A percentile compares a stretch with the other conserved stretches of the same genome.
phyloP scores from a whole-genome alignment of 768 basidiomycete species.

The Tylopilus sp. region DNA sequence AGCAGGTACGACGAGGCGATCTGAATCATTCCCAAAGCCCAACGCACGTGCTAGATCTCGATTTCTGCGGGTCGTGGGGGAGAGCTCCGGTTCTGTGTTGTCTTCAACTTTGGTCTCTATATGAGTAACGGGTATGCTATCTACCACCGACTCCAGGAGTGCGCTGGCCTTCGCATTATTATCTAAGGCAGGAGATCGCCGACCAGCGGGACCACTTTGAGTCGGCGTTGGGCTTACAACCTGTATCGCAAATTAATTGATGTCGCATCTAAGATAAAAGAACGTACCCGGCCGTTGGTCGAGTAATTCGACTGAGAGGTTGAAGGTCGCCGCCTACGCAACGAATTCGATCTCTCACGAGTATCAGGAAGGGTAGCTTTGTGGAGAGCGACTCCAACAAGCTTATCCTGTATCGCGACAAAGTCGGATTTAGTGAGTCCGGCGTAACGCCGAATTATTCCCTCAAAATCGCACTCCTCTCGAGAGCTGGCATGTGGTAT shows the following conservation, averaged over 20 bases:
- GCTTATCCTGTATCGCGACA: slow-evolving; percentile 67
- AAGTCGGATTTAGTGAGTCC: slow-evolving; percentile 74
- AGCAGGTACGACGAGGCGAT: slow-evolving; percentile 22
- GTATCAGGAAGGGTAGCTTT: slow-evolving; percentile 56
- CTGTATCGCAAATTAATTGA: slow-evolving; percentile 33
- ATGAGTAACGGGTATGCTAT: slow-evolving; percentile 45
- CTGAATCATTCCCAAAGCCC: slow-evolving; percentile 49
- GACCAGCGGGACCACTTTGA: slow-evolving; percentile 30
- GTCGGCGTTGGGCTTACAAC: slow-evolving; percentile 53
- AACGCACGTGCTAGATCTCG: slow-evolving; percentile 75
- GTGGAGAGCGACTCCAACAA: slow-evolving; percentile 59
- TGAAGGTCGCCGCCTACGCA: slow-evolving; percentile 72
- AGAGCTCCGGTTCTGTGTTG: slow-evolving; percentile 35
- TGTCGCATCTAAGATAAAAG: not conserved
- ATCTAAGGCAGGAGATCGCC: slow-evolving; percentile 39
- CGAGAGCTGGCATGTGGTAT: slow-evolving; percentile 48
- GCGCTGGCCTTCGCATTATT: slow-evolving; percentile 60
- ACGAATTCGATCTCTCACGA: slow-evolving; percentile 64
- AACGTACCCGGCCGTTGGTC: slow-evolving; percentile 45
- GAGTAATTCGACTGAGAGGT: slow-evolving; percentile 83
- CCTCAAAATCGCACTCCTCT: slow-evolving; percentile 60
- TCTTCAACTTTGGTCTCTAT: slow-evolving; percentile 27
- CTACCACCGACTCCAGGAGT: slow-evolving; percentile 59
- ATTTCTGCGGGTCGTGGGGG: slow-evolving; percentile 58
- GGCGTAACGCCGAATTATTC: slow-evolving; percentile 58